Evolutionary conservation across 1,284 basidiomycete genomes (phyloP).

Genomic region (Baeospora myosura): DNA sequence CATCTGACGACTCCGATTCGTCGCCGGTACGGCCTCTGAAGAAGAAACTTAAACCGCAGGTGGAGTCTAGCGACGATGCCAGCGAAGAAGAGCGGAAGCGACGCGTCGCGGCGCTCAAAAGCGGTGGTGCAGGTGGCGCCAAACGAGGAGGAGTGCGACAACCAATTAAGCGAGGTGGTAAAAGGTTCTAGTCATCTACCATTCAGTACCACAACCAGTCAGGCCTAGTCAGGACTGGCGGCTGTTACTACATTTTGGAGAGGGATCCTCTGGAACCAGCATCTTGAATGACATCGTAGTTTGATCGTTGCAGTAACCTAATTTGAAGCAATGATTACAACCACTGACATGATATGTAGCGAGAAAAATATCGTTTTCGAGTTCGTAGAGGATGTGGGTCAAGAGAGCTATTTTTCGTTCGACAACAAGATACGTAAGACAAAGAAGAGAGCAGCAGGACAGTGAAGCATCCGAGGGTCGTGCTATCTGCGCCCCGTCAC

Average conservation of each 20-base stretch:
- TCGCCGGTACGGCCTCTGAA: slow-evolving; percentile 38
- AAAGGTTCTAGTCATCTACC: slow-evolving; percentile 47
- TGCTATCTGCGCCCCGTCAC: background rate
- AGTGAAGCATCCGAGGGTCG: too few species aligned
- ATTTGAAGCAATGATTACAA: background rate
- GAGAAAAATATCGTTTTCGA: too few species aligned
- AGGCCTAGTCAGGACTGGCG: background rate
- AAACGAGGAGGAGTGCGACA: slow-evolving; percentile 51
- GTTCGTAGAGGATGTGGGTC: too few species aligned
- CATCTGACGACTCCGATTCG: slow-evolving; percentile 34
- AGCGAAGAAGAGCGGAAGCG: slow-evolving; percentile 45
- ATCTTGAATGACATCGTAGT: background rate
- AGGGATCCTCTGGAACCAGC: too few species aligned
- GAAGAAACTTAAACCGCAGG: slow-evolving; percentile 40
- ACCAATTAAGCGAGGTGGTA: slow-evolving; percentile 65
- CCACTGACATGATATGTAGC: background rate
- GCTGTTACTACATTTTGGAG: too few species aligned
- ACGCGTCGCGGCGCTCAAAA: slow-evolving; percentile 30
- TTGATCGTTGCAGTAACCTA: background rate
- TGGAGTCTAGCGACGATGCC: slow-evolving; percentile 40
- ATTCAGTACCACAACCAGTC: background rate
- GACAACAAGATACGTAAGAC: background rate
- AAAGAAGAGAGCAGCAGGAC: too few species aligned
- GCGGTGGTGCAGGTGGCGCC: slow-evolving; percentile 21
- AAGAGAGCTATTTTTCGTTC: background rate